These are phyloP conservation scores for Cyberlindnera subsufficiens DNA, from an alignment of 805 yeast genomes.

Conservation along the genomic window DNA sequence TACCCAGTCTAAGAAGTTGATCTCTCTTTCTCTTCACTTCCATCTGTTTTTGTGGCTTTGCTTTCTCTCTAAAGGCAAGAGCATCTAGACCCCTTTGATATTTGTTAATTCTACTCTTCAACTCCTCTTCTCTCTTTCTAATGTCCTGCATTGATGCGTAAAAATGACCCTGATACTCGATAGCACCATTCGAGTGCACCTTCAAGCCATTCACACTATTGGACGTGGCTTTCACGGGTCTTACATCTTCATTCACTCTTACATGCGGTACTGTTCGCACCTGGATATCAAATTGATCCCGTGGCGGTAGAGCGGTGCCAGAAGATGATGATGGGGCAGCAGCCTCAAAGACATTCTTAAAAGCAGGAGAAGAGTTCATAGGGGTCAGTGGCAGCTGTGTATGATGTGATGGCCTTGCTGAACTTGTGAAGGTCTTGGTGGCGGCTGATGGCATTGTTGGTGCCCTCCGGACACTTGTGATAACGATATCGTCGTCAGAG, in stretches of 20 bases:
- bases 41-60: conserved; percentile 5
- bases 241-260: neutral
- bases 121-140: conserved; percentile 3
- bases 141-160: conserved; percentile 3
- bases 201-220: conserved; percentile 1
- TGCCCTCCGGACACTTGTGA: conserved; percentile 13
- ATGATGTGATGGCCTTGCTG: neutral
- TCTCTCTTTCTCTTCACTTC: conserved; percentile 9
- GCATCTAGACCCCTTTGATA: conserved; percentile 3
- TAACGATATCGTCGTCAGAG: conserved; percentile 18
- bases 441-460: neutral
- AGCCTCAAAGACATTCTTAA: too few species aligned
- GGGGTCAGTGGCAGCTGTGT: neutral
- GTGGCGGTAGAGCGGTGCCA: too few species aligned
- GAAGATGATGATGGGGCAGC: too few species aligned
- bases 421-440: neutral
- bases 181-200: conserved; percentile 4
- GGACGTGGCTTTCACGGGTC: too few species aligned
- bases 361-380: neutral
- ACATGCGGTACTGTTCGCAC: neutral
- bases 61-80: conserved; percentile 1
- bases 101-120: conserved; percentile 3
- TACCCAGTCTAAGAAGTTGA: conserved; percentile 8
- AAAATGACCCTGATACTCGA: conserved; percentile 6
- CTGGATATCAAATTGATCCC: too few species aligned